A percentile compares a stretch with the other conserved stretches of the same genome.
phyloP scores from a whole-genome alignment of 306 rosid species.

The Acacia crassicarpa region DNA sequence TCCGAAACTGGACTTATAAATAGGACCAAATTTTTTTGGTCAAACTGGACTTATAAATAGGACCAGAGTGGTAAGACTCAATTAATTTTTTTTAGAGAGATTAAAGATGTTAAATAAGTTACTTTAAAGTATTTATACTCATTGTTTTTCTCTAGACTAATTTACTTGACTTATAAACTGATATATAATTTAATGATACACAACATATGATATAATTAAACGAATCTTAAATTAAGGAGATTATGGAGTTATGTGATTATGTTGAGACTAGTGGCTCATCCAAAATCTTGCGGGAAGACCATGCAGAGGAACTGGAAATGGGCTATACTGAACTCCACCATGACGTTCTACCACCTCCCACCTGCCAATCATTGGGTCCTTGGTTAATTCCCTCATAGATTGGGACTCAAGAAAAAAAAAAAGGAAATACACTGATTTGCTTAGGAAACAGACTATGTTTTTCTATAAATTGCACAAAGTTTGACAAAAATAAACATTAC shows the following conservation, averaged over 20 bases:
- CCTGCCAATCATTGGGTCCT: conserved; percentile 47
- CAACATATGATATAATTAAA: too few species aligned
- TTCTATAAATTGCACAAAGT: not conserved
- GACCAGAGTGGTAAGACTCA: too few species aligned
- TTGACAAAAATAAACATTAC: not conserved
- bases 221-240: too few species aligned
- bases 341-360: conserved; percentile 72
- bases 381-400: not conserved
- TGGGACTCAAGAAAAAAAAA: not conserved
- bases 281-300: conserved; percentile 85
- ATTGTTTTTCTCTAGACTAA: too few species aligned
- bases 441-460: not conserved
- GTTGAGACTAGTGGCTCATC: conserved; percentile 34
- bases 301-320: conserved; percentile 82
- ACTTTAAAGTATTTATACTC: too few species aligned
- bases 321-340: conserved; percentile 75
- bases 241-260: not conserved
- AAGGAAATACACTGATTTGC: not conserved
- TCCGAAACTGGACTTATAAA: too few species aligned
- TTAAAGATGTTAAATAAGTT: too few species aligned
- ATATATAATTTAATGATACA: too few species aligned
- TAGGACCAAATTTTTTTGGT: too few species aligned
- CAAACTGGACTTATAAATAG: too few species aligned
- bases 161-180: too few species aligned
- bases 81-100: too few species aligned